Conservation (phyloP, 768 basidiomycete species). For the Atractiella rhizophila region DNA sequence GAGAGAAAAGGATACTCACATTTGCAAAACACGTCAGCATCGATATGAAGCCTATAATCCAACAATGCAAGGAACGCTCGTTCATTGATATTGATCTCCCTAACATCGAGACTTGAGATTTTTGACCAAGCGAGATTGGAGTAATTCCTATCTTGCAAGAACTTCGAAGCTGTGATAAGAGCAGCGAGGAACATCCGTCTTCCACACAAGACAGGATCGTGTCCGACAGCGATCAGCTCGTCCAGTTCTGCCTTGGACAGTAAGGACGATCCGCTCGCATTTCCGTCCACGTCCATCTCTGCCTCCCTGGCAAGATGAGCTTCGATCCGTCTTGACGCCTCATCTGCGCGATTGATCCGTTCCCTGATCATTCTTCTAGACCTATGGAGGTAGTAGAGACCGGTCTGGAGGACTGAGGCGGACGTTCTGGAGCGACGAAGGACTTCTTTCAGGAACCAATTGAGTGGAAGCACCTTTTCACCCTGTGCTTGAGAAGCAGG, state of each 20-base stretch:
- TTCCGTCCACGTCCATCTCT: no score
- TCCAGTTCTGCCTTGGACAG: no score
- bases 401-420: slow-evolving; percentile 58
- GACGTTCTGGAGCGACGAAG: slow-evolving; percentile 64
- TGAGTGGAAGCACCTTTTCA: slow-evolving; percentile 7
- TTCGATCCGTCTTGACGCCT: no score
- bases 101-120: slow-evolving; percentile 57
- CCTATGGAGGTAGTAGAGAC: slow-evolving; percentile 58
- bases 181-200: slow-evolving; percentile 68
- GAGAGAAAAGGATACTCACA: no score
- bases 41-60: slow-evolving; percentile 26
- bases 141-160: slow-evolving; percentile 77
- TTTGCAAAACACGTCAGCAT: slow-evolving; percentile 11
- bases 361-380: slow-evolving; percentile 46
- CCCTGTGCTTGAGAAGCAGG: no score
- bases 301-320: no score
- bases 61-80: slow-evolving; percentile 62
- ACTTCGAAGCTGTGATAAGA: slow-evolving; percentile 70
- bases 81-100: slow-evolving; percentile 72
- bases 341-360: slow-evolving; percentile 31
- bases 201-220: slow-evolving; percentile 41
- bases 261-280: no score
- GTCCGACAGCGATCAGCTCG: slow-evolving; percentile 1
- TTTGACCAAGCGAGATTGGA: slow-evolving; percentile 93
- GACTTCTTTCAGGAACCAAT: slow-evolving; percentile 60